Evolutionary conservation across 306 rosid genomes (phyloP), one percentile per base, ranked within the genome.

Genomic region (Prunus persica): DNA sequence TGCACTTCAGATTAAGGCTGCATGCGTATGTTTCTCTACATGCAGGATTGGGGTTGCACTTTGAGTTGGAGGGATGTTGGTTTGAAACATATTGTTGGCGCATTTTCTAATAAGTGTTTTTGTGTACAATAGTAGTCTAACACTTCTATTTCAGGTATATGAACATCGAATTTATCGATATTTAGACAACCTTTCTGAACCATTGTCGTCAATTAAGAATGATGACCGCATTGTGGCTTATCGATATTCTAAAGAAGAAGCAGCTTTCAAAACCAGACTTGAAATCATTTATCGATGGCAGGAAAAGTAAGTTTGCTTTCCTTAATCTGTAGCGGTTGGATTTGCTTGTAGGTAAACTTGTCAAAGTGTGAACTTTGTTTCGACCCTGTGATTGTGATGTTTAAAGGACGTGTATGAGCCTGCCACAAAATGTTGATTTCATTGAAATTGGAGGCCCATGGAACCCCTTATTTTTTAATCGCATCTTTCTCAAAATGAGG

Each of bases 151-250:
- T 58, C 89, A 96, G 99, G 90, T 93, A 69, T 96, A 89, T 63
- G 94, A 91, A 41, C 86, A 93, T 78, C 78, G 70, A 65, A 88
- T 96, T 65, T 93, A 75, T 80, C 88, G 94, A 69, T 92, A 89
- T 89, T 84, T 92, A 16, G 97, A 91, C 65, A 88, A 32, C 81
- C 94, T 89, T 2, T 80, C 81, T 75, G 97, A 91, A 80, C 64
- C 88, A 57, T 74, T 96, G 82, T 74, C 82, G 79, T 86, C 97
- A 74, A 83, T 92, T 64, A 96, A 96, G 90, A 96, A 91, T 76
- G 98, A 96, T 64, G 98, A 96, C 27, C 93, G 84, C 77, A 86
- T 96, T 67, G 98, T 96, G 65, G 99, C 96, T 11, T 96, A 88
- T 84, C 93, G 96, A 73, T 77, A 91, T 73, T 68, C 85, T 56